These are phyloP conservation scores for Spiraea crenata DNA, from an alignment of 331 rosid species.

Conservation along the genomic window DNA sequence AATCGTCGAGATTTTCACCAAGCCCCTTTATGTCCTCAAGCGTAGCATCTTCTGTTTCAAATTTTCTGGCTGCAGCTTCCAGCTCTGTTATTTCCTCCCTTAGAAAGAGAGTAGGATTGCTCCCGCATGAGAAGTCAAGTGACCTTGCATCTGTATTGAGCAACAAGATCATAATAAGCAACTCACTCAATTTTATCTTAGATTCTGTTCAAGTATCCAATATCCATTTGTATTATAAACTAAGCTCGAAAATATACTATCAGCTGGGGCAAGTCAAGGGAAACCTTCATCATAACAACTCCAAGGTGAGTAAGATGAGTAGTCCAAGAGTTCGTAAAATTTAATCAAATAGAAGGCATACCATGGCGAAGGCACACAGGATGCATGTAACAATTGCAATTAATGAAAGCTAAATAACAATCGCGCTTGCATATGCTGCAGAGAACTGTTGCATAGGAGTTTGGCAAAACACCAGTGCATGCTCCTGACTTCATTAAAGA, in stretches of 20 bases:
- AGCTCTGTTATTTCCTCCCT: slow-evolving; percentile 71
- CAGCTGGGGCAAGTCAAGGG: not conserved
- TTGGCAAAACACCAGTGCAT: slow-evolving; percentile 47
- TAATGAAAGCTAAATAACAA: slow-evolving; percentile 74
- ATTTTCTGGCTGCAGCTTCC: slow-evolving; percentile 83
- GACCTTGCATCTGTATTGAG: slow-evolving; percentile 54
- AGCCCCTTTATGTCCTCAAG: slow-evolving; percentile 46
- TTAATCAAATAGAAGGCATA: slow-evolving; percentile 33
- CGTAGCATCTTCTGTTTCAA: slow-evolving; percentile 68
- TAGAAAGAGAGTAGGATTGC: slow-evolving; percentile 49
- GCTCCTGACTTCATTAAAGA: slow-evolving; percentile 63
- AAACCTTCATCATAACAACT: not conserved
- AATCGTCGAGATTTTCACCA: slow-evolving; percentile 42
- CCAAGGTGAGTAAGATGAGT: not conserved
- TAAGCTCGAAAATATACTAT: not conserved
- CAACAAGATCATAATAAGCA: slow-evolving; percentile 7
- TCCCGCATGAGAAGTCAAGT: slow-evolving; percentile 73
- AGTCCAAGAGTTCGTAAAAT: not conserved
- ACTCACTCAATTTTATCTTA: not conserved
- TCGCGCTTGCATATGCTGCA: slow-evolving; percentile 95
- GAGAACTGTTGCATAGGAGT: slow-evolving; percentile 66
- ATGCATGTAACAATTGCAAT: slow-evolving; percentile 73
- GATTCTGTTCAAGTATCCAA: not conserved
- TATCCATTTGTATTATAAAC: not conserved
- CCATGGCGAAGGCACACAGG: slow-evolving; percentile 93